These are phyloP conservation scores for Pseudofabraea citricarpa DNA, from an alignment of 2,329 filamentous ascomycete genomes.

Conservation along the genomic window DNA sequence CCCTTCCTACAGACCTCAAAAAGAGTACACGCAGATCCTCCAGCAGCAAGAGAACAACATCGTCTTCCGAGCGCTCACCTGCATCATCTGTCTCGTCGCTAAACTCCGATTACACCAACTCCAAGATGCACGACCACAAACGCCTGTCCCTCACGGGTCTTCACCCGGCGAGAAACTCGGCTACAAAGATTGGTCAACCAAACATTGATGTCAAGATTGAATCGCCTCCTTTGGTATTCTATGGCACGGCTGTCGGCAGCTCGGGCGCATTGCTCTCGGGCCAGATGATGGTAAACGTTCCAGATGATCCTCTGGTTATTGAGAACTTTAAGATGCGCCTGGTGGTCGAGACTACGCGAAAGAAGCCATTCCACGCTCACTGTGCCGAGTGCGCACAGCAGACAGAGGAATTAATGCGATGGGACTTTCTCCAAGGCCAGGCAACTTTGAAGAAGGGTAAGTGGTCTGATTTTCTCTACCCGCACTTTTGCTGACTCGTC, in stretches of 20 bases:
- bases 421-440: constrained; percentile 66
- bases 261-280: constrained; percentile 83
- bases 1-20: constrained; percentile 15
- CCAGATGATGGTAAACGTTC: constrained; percentile 69
- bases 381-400: constrained; percentile 73
- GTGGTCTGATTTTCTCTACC: constrained; percentile 8
- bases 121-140: constrained; percentile 9
- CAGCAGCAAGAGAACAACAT: constrained; percentile 10
- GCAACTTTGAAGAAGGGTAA: constrained; percentile 45
- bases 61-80: constrained; percentile 8
- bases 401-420: constrained; percentile 69
- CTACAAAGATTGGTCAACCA: constrained; percentile 6
- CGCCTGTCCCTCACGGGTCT: constrained; percentile 3
- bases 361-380: constrained; percentile 74
- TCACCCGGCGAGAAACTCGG: background rate
- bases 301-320: constrained; percentile 61
- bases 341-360: constrained; percentile 66
- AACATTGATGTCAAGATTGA: constrained; percentile 56
- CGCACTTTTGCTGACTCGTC: constrained; percentile 14
- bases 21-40: constrained; percentile 11
- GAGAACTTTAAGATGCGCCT: constrained; percentile 71
- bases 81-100: constrained; percentile 15
- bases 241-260: constrained; percentile 69
- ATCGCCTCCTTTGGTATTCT: constrained; percentile 81
- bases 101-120: constrained; percentile 9